Percentiles rank a stretch among this genome's conserved stretches.
phyloP scores from a whole-genome alignment of 2,329 filamentous ascomycete species.

The Aspergillus amoenus region DNA sequence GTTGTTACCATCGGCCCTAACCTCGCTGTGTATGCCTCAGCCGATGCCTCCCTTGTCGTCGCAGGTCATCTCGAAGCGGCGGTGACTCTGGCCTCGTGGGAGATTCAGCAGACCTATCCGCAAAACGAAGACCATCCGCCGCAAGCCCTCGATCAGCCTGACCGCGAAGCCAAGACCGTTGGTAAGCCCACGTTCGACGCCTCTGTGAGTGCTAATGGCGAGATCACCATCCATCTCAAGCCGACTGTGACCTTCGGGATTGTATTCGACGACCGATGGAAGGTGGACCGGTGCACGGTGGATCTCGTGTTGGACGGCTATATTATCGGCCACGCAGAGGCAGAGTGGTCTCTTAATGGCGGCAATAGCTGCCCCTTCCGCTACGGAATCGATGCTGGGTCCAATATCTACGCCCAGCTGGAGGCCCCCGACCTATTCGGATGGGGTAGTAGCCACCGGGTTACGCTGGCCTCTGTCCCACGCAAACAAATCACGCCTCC shows the following conservation, averaged over 20 bases:
- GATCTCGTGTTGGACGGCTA: conserved; percentile 15
- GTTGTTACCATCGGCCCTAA: too few species aligned
- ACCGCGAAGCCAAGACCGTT: conserved; percentile 5
- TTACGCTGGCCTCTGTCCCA: conserved; percentile 6
- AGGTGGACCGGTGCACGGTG: conserved; percentile 7
- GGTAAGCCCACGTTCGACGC: conserved; percentile 11
- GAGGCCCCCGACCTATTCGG: conserved; percentile 9
- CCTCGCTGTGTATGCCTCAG: too few species aligned
- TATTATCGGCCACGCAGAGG: conserved; percentile 9
- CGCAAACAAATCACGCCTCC: conserved; percentile 11
- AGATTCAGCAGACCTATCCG: conserved; percentile 17
- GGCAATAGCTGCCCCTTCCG: conserved; percentile 11
- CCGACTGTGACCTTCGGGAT: conserved; percentile 15
- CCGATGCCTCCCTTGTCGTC: too few species aligned
- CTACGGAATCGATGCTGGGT: conserved; percentile 16
- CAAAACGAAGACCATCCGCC: conserved; percentile 3
- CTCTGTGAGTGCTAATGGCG: conserved; percentile 10
- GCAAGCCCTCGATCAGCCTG: conserved; percentile 6
- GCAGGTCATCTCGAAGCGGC: too few species aligned
- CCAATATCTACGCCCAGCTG: conserved; percentile 6
- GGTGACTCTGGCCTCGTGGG: not conserved
- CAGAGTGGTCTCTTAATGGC: not conserved
- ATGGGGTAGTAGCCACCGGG: conserved; percentile 6
- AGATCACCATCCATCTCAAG: conserved; percentile 13
- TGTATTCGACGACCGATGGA: conserved; percentile 13